Evolutionary conservation across 192 early-diverging fungal species (phyloP), one percentile per base, ranked within the genome.

Genomic region (Hyaloraphidium curvatum): DNA sequence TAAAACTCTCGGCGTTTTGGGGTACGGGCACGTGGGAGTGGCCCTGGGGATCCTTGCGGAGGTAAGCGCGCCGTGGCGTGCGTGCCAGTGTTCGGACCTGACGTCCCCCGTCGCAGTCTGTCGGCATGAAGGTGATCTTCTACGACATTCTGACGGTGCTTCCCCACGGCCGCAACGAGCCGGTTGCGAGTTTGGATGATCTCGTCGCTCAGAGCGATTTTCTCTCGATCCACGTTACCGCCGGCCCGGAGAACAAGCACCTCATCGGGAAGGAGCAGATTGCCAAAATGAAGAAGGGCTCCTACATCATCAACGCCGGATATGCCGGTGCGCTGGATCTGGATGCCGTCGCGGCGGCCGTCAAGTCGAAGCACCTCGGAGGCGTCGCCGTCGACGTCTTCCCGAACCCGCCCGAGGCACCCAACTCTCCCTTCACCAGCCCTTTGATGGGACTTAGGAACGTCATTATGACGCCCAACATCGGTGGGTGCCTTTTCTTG

Each of bases 1-100:
- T 7, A 69, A 71, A 56, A 71, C 62, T n/a, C 53, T 72, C n/a
- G 70, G 70, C 27, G 65, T 72, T 35, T 62, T 72, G 41, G 70
- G 70, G 14, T 72, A 72, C 52, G 70, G 70, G 5, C 67, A 72
- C 23, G 55, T 65, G 26, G 68, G 70, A 13, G n/a, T n/a, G n/a
- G n/a, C n/a, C n/a, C n/a, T n/a, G n/a, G n/a, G n/a, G n/a, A n/a
- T n/a, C n/a, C n/a, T n/a, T n/a, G n/a, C n/a, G n/a, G n/a, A n/a
- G n/a, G n/a, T n/a, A n/a, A n/a, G n/a, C n/a, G n/a, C n/a, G n/a
- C n/a, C n/a, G n/a, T n/a, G n/a, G n/a, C n/a, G n/a, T n/a, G n/a
- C n/a, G n/a, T n/a, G n/a, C n/a, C n/a, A n/a, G n/a, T n/a, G n/a
- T n/a, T n/a, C n/a, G n/a, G n/a, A n/a, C n/a, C n/a, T n/a, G n/a